Base-by-base conservation (phyloP, 2,329 filamentous ascomycete genomes). In the Aspergillus sp. region DNA sequence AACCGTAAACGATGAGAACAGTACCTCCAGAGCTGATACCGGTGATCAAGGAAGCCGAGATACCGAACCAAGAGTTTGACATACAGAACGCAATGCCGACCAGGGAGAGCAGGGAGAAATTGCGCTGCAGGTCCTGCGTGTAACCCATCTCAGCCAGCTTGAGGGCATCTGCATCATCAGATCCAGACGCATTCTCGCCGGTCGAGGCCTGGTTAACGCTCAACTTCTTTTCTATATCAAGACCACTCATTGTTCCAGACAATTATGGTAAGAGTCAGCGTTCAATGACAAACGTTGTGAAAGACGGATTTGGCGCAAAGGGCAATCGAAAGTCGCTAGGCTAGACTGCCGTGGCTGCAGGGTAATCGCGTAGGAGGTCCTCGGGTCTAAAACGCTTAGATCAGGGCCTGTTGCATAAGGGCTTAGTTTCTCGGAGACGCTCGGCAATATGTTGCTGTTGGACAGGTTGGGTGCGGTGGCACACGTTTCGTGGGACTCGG, bases 31-130 rank as follows among this genome's bases (percentile, higher is more conserved):
- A 81, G 41, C 78, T 82, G 72, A 84, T 82, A 30, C 80, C 81
- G 1, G 81, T 82, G 60, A 82, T 74, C 62, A 83, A 64, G 5
- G 78, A 79, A 8, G 80, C 78, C 1, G 79, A 80, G 55, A 84
- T 81, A 53, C 79, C 81, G 61, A 81, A 82, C 81, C 81, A 83
- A 1, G 79, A 81, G 62, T 83, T 83, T 28, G 80, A 82, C 57
- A 84, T 76, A 8, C 78, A 81, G 66, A 82, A 83, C 9, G 81
- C 80, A 12, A 82, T 79, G n/a, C 80, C 81, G 3, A 83, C 73
- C 39, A 83, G 74, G 0, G 80, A 81, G 65, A 79, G 73, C n/a
- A 82, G 74, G 36, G 76, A 79, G 70, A 80, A 82, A 60, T 83
- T 82, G 41, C 81, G 76, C 58, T 66, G 63, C 65, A 69, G 30